These are phyloP conservation scores for Ascocoryne sarcoides DNA, from an alignment of 2,329 filamentous ascomycete species.

Conservation along the genomic window DNA sequence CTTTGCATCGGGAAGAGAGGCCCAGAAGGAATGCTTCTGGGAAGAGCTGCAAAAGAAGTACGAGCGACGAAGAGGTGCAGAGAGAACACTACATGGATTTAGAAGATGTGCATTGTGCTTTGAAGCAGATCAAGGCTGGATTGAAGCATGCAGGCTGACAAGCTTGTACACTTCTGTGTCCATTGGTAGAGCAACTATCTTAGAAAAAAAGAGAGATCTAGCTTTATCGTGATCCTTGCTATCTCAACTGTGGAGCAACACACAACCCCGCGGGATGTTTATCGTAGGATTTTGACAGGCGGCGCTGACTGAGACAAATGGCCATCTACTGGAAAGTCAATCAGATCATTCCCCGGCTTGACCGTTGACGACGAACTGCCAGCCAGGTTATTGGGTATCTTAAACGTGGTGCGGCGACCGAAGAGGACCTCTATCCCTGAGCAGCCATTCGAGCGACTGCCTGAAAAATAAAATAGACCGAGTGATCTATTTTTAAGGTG, in stretches of 20 bases:
- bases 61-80: constrained; percentile 4
- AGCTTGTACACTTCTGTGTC: background rate
- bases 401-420: background rate
- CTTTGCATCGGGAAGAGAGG: background rate
- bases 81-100: background rate
- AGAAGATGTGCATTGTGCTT: background rate
- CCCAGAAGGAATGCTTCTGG: constrained; percentile 5
- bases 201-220: constrained; percentile 14
- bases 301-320: constrained; percentile 4
- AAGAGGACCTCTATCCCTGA: no score
- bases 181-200: no score
- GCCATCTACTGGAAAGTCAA: constrained; percentile 2
- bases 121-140: background rate
- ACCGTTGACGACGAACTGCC: background rate
- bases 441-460: no score
- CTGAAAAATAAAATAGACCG: no score
- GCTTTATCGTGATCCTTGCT: constrained; percentile 22
- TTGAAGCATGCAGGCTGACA: background rate
- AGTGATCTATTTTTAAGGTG: no score
- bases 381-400: background rate
- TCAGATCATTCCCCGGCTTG: background rate
- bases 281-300: constrained; percentile 7
- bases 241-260: constrained; percentile 8
- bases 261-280: constrained; percentile 13
- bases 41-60: constrained; percentile 13